A percentile compares a stretch with the other conserved stretches of the same genome.
Evolutionary conservation across 306 rosid species (phyloP).

Genomic region (Crataegus laevigata): DNA sequence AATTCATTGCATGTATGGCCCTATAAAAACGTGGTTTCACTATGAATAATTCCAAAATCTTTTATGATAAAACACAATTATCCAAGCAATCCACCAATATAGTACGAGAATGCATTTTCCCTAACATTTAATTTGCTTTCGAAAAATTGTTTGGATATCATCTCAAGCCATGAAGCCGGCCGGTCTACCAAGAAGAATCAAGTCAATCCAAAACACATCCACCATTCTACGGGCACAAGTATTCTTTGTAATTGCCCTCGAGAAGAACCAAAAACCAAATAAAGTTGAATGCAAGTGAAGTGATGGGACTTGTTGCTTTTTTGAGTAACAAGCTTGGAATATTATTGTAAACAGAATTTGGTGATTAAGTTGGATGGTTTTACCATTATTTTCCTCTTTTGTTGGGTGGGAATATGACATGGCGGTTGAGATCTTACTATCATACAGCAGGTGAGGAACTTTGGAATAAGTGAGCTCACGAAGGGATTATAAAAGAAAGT

Average conservation of each 20-base stretch:
- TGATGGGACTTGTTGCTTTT: neutral
- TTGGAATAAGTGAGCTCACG: neutral
- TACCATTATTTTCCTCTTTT: neutral
- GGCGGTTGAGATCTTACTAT: neutral
- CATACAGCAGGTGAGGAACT: neutral
- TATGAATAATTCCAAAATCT: neutral
- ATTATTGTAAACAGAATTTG: neutral
- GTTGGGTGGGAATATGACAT: neutral
- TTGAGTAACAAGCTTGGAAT: neutral
- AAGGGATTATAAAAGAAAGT: neutral
- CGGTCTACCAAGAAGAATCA: neutral
- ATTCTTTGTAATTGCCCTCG: neutral
- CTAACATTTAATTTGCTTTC: no score
- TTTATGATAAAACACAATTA: no score
- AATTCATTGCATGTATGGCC: no score
- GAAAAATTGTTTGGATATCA: neutral
- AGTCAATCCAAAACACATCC: neutral
- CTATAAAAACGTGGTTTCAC: neutral
- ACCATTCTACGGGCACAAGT: neutral
- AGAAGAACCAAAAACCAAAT: slow-evolving; percentile 20
- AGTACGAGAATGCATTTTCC: no score
- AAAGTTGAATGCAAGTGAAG: slow-evolving; percentile 29
- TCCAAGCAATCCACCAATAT: neutral
- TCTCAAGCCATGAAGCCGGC: neutral
- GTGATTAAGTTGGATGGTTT: neutral